These are phyloP conservation scores for Arthrobotrys entomopaga DNA, from an alignment of 2,329 filamentous ascomycete species.

Conservation along the genomic window DNA sequence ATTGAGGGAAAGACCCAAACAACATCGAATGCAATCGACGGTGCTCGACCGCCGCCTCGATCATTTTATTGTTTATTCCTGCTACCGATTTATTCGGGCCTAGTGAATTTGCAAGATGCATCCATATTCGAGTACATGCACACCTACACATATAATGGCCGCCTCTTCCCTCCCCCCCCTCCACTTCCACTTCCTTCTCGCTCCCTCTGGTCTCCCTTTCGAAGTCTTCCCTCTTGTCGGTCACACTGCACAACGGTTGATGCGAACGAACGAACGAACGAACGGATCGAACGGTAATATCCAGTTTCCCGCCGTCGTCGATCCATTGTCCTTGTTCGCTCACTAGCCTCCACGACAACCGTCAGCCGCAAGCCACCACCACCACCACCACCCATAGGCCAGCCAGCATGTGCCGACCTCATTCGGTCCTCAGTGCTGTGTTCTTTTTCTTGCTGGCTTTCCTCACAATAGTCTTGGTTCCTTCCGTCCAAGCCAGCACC, in stretches of 20 bases:
- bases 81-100: too few species aligned
- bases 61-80: too few species aligned
- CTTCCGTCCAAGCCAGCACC: conserved; percentile 32
- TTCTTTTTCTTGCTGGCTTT: conserved; percentile 19
- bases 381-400: neutral
- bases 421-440: conserved; percentile 23
- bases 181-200: conserved; percentile 1
- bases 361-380: conserved; percentile 34
- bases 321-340: neutral
- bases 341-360: neutral
- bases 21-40: too few species aligned
- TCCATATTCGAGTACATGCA: too few species aligned
- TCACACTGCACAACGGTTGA: too few species aligned
- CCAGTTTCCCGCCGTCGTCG: neutral
- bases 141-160: neutral
- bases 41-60: too few species aligned
- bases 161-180: neutral
- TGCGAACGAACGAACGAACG: too few species aligned
- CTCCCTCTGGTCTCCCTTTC: neutral
- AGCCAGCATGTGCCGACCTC: conserved; percentile 21
- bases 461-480: conserved; percentile 29
- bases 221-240: neutral
- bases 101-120: too few species aligned
- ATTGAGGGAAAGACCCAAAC: too few species aligned
- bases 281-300: too few species aligned